phyloP scores from a whole-genome alignment of 495 filamentous ascomycete species.

The Podospora tetraspora region DNA sequence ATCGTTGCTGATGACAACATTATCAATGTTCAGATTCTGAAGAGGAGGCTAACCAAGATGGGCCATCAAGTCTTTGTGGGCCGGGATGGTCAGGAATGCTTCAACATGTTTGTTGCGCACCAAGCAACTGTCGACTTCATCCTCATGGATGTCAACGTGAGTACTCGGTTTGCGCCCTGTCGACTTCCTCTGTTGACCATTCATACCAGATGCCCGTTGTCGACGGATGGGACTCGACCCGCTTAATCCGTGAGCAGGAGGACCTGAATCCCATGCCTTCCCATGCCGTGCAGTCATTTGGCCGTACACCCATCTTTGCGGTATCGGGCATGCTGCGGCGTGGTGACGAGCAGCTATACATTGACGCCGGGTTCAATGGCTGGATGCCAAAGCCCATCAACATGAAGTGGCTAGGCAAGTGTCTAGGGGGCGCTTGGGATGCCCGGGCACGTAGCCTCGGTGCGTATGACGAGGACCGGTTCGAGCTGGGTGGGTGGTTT shows the following conservation, averaged over 20 bases:
- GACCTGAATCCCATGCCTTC: constrained; percentile 14
- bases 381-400: constrained; percentile 70
- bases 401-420: constrained; percentile 40
- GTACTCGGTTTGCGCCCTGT: background rate
- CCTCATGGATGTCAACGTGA: constrained; percentile 25
- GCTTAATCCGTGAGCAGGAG: constrained; percentile 21
- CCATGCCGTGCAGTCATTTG: constrained; percentile 17
- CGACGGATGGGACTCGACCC: constrained; percentile 18
- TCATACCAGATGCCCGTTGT: constrained; percentile 23
- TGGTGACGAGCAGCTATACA: constrained; percentile 15
- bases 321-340: constrained; percentile 23
- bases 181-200: background rate
- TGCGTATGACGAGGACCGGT: constrained; percentile 14
- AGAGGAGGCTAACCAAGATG: constrained; percentile 66
- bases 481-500: constrained; percentile 25
- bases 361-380: constrained; percentile 52
- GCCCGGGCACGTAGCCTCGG: constrained; percentile 3
- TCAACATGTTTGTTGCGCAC: constrained; percentile 45
- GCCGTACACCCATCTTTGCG: constrained; percentile 22
- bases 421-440: constrained; percentile 17
- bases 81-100: constrained; percentile 74
- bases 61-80: constrained; percentile 66
- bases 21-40: constrained; percentile 71
- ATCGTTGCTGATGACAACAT: constrained; percentile 82
- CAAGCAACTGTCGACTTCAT: constrained; percentile 22